Evolutionary conservation across 371 early-diverging fungal species (phyloP), one percentile per base, ranked within the genome.

Genomic region (Syncephalastrum monosporum): DNA sequence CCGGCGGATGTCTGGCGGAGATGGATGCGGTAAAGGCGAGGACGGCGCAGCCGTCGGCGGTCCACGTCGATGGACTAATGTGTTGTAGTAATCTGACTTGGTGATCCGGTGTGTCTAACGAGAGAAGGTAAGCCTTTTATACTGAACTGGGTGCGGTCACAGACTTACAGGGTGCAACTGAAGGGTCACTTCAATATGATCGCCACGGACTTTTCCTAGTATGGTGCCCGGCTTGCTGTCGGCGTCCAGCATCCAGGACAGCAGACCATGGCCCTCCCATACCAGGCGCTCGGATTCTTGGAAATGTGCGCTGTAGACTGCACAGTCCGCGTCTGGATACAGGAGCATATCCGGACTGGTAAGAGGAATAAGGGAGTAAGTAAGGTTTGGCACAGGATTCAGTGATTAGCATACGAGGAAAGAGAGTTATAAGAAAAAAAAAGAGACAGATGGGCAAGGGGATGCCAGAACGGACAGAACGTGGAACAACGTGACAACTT

Each of bases 191-290:
- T 67, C 71, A 25, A 72, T 51, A 8, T 62, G 57, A 46, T 59
- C 33, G 29, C 55, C 53, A 43, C 43, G 21, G 24, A 47, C 15
- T 55, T 69, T 71, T 17, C 72, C 73, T 47, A 54, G 54, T 8
- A 69, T 51, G 24, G 15, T 47, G 10, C 51, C 27, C 14, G 56
- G 27, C 38, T 33, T 33, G 23, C 50, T 43, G 12, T 60, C 57
- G 14, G 67, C 56, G 46, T 64, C 74, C 59, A 74, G 63, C n/a
- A 73, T 65, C 79, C 79, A 78, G 12, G 75, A 71, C 47, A 78
- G 17, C 12, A 75, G 50, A 4, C 79, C 79, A 58, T 78, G 79
- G 3, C 79, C 79, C 58, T 78, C 75, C 79, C 79, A 78, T 17
- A 77, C 67, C 17, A 65, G 43, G n/a, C 45, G 49, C 41, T 61